phyloP scores from a whole-genome alignment of 345 rosid species.

The Linum tenue region DNA sequence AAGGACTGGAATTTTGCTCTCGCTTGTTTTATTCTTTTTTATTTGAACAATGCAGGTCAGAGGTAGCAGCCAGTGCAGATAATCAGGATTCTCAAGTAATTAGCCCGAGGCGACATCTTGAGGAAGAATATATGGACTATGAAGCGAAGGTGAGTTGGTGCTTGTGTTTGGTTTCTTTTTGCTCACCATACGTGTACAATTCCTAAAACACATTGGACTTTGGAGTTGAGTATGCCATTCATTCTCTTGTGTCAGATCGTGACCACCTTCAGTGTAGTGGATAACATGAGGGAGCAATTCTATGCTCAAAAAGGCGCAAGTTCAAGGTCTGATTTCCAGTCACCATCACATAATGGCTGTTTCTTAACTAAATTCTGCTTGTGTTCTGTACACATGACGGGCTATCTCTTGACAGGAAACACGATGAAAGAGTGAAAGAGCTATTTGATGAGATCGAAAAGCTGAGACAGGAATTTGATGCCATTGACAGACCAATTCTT shows the following conservation, averaged over 20 bases:
- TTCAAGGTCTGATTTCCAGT: constrained; percentile 39
- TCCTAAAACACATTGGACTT: neutral
- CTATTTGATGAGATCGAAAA: constrained; percentile 72
- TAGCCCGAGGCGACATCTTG: constrained; percentile 72
- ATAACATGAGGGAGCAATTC: constrained; percentile 77
- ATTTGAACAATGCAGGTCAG: constrained; percentile 40
- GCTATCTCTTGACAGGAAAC: constrained; percentile 47
- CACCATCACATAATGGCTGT: neutral
- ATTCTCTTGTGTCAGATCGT: constrained; percentile 46
- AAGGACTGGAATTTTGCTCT: neutral
- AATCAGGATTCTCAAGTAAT: constrained; percentile 41
- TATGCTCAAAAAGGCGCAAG: constrained; percentile 42
- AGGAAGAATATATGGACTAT: constrained; percentile 79
- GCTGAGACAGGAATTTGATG: constrained; percentile 63
- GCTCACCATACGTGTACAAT: neutral
- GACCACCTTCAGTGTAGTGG: constrained; percentile 86
- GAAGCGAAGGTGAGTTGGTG: constrained; percentile 64
- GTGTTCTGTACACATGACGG: neutral
- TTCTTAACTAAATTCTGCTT: neutral
- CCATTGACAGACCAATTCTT: constrained; percentile 71
- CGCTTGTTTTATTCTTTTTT: constrained; percentile 8
- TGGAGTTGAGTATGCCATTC: neutral
- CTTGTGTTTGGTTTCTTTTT: neutral
- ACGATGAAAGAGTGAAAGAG: constrained; percentile 44
- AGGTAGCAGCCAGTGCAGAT: constrained; percentile 31